phyloP scores from a whole-genome alignment of 345 rosid genomes.

The Bretschneidera sinensis region DNA sequence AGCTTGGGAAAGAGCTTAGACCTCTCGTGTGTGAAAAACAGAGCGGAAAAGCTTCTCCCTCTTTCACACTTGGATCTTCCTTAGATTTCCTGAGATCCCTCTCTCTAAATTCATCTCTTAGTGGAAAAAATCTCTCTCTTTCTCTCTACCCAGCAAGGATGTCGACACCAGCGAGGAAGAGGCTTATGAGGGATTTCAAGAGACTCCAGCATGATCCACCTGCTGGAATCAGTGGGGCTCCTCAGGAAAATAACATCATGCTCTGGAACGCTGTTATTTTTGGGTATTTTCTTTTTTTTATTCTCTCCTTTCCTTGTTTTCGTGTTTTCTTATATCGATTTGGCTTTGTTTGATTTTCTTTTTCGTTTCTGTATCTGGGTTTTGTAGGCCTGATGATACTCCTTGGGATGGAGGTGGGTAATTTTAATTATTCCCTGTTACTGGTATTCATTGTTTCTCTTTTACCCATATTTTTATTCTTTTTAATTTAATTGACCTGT shows the following conservation, averaged over 20 bases:
- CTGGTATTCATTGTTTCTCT: not conserved
- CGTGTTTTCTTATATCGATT: not conserved
- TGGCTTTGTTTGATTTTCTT: not conserved
- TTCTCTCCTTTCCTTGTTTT: not conserved
- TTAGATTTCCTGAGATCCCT: not conserved
- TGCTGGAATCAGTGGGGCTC: slow-evolving; percentile 67
- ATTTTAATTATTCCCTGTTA: not conserved
- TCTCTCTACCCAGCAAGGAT: slow-evolving; percentile 14
- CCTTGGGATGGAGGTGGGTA: slow-evolving; percentile 59
- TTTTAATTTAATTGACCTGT: not conserved
- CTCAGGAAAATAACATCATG: slow-evolving; percentile 58
- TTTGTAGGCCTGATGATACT: slow-evolving; percentile 58
- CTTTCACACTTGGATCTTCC: no score
- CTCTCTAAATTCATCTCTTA: not conserved
- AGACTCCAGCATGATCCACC: slow-evolving; percentile 72
- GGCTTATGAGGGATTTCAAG: slow-evolving; percentile 67
- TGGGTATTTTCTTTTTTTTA: slow-evolving; percentile 30
- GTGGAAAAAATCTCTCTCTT: not conserved
- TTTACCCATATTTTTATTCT: not conserved
- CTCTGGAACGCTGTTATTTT: slow-evolving; percentile 68
- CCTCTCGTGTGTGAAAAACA: no score
- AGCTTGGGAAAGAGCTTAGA: no score
- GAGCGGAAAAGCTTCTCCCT: no score
- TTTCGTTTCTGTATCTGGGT: not conserved
- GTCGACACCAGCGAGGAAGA: slow-evolving; percentile 75